Base-by-base conservation (phyloP, 805 yeast species). In the Saccharomycopsis selenospora region DNA sequence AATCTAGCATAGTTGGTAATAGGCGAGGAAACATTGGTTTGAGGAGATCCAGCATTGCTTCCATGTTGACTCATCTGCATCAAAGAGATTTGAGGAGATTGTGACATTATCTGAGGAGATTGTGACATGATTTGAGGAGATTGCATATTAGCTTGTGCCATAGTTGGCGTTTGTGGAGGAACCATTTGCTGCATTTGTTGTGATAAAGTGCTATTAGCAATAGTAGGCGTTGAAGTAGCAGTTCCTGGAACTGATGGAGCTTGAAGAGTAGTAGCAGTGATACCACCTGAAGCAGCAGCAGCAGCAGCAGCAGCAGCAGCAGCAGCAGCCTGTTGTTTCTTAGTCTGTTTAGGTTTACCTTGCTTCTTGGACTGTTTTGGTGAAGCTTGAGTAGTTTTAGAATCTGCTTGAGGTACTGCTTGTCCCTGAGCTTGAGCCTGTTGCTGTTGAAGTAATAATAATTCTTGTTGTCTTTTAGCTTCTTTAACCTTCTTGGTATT, bases 401-500 rank as follows among this genome's bases (percentile, higher is more conserved):
- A 11, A 27, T 27, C 11, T 11, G 7, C 11, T 27, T 27, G 29
- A 11, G 29, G 29, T 8, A 11, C 7, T 11, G 7, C 11, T 33
- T 33, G 18, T 20, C 17, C 20, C 5, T 7, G 38, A 17, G n/a
- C 20, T 14, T 7, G 18, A 17, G n/a, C 5, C 5, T 14, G 18
- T 14, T 33, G 18, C 10, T 33, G 38, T 20, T 33, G 38, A 6
- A 14, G 38, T 6, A 33, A 20, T 14, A 33, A 20, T 20, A 33
- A 33, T 14, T 33, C 38, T 20, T 38, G 42, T 23, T 38, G 42
- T 23, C 46, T 17, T 20, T n/a, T 29, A 13, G 46, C 46, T 20
- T 43, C 36, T 36, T 42, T 38, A 36, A 48, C 43, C 55, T 51
- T 49, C 29, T 52, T 52, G 2, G 50, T 29, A 8, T 29, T 30